Base-by-base conservation (phyloP, 768 basidiomycete genomes). In the Epithele typhae region DNA sequence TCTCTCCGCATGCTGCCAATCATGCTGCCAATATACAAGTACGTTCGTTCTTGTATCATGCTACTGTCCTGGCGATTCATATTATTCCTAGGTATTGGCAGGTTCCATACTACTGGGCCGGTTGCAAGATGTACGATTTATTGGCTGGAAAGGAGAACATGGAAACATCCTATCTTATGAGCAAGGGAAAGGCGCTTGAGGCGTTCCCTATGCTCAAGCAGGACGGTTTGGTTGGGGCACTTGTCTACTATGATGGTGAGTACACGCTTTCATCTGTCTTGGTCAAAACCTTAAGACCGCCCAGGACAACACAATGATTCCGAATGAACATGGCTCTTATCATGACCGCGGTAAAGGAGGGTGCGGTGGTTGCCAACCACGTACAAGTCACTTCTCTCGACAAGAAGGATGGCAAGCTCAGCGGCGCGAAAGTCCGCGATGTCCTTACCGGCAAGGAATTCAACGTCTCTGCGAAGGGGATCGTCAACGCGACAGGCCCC, bases 281-380 rank as follows among this genome's bases (percentile, higher is more conserved):
- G 19, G 14, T n/a, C n/a, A n/a, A n/a, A n/a, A n/a, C n/a, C n/a
- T n/a, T n/a, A n/a, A n/a, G 14, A 9, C 40, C 10, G 22, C 5
- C 36, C 93, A n/a, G 92, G 93, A 45, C 95, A 97, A 69, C 95
- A 99, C 68, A 99, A 99, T 59, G 96, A 99, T 59, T 87, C 95
- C 81, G 95, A 12, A 99, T 98, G 96, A 99, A 99, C 71, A 79
- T 95, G 44, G 92, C 95, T 0, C 74, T 99, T 25, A 78, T 95
- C 59, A 82, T 97, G 81, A 96, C 87, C 15, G 96, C 95, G 4
- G 90, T 97, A 36, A 88, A 92, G 59, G 80, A 88, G 43, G 94
- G 94, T 36, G 92, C 94, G 4, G 77, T 77, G 7, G 84, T 87
- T 15, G 82, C 85, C 39, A 99, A 98, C 72, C 90, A 99, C 68